Conservation (phyloP, 2,329 filamentous ascomycete genomes). For the Colletotrichum lini region DNA sequence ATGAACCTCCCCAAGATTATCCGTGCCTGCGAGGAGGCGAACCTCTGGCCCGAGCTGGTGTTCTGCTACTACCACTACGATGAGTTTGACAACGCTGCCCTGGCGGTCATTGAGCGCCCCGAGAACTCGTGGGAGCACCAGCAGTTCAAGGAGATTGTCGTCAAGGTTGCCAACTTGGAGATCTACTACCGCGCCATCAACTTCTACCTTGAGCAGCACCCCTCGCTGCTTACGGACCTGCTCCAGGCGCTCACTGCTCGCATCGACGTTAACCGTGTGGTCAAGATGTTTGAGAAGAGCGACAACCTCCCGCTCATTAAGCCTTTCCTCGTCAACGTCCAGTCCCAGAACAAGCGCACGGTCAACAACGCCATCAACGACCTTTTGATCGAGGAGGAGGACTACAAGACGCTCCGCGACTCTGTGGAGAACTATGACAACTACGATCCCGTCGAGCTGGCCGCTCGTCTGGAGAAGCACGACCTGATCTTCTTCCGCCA, state of each 20-base stretch:
- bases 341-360: constrained; percentile 96
- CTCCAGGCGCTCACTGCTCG: constrained; percentile 92
- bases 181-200: constrained; percentile 98
- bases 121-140: constrained; percentile 99
- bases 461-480: constrained; percentile 94
- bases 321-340: constrained; percentile 96
- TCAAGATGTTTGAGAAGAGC: constrained; percentile 98
- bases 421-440: constrained; percentile 99
- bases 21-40: constrained; percentile 90
- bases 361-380: constrained; percentile 99
- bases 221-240: constrained; percentile 94
- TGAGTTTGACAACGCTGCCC: constrained; percentile 95
- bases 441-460: constrained; percentile 95
- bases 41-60: constrained; percentile 96
- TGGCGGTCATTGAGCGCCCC: constrained; percentile 98
- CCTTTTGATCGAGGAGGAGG: constrained; percentile 96
- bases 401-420: constrained; percentile 98
- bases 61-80: constrained; percentile 99
- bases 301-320: constrained; percentile 99
- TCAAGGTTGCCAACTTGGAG: constrained; percentile 98
- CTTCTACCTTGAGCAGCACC: constrained; percentile 98
- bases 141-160: constrained; percentile 98
- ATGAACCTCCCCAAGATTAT: constrained; percentile 99
- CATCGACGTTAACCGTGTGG: constrained; percentile 98
- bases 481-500: constrained; percentile 99